Percentiles rank a stretch among this genome's conserved stretches.
These are phyloP conservation scores for Corymbia citriodora DNA, from an alignment of 441 rosid genomes.

Conservation along the genomic window DNA sequence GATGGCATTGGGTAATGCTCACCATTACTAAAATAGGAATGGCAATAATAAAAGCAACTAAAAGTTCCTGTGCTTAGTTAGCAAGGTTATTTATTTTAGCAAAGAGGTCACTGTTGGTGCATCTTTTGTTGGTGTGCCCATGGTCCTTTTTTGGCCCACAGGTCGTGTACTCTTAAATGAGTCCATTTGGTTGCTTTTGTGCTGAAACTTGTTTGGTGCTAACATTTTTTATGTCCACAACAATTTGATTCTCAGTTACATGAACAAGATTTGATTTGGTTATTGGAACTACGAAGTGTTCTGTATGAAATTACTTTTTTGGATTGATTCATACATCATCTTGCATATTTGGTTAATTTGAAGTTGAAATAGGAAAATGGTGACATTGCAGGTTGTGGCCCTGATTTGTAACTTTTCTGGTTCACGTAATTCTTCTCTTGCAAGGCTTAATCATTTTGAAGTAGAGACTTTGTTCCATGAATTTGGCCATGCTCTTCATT, in stretches of 20 bases:
- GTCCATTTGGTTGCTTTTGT: background rate
- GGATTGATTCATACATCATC: background rate
- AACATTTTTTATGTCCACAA: background rate
- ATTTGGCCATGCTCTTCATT: conserved; percentile 96
- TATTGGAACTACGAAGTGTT: background rate
- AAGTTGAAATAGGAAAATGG: conserved; percentile 5
- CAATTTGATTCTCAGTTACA: background rate
- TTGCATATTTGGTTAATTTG: background rate
- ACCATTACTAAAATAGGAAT: background rate
- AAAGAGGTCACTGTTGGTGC: background rate
- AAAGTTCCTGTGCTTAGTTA: background rate
- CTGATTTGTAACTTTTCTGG: conserved; percentile 84
- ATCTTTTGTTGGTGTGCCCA: background rate
- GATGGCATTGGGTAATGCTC: background rate
- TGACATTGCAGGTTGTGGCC: conserved; percentile 67
- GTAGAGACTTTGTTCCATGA: conserved; percentile 95
- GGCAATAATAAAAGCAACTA: background rate
- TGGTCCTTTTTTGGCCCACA: background rate
- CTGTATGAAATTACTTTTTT: background rate
- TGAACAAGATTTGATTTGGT: background rate
- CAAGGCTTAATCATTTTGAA: conserved; percentile 80
- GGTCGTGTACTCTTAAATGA: background rate
- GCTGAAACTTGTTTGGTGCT: background rate
- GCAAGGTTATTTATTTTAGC: background rate
- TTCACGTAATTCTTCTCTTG: conserved; percentile 42